Base-by-base conservation (phyloP, 2,329 filamentous ascomycete species). In the Penicillium occitanis region DNA sequence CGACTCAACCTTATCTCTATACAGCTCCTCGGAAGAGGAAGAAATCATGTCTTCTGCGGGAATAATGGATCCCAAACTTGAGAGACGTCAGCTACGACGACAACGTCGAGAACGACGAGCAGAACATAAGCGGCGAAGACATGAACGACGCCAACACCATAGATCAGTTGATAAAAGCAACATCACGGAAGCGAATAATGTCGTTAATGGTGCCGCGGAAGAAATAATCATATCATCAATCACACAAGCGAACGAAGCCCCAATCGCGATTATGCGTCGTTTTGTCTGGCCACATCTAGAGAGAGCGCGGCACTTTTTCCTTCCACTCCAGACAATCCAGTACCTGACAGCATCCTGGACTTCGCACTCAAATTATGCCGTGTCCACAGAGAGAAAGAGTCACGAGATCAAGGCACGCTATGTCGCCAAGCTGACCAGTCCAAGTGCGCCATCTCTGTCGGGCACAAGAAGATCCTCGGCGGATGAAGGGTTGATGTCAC, bases 1-100 rank as follows among this genome's bases (percentile, higher is more conserved):
- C 17, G n/a, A 14, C 4, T 44, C 53, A 3, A n/a, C 61, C 6
- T 25, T 59, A 5, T 60, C 57, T 37, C 25, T 63, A 14, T 63
- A 63, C 7, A 63, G 46, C 46, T 63, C 60, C 3, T 60, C 65
- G 10, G 53, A 63, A 6, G 67, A 69, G 19, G 72, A 73, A 50
- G 75, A 74, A 28, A 74, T 76, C 42, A 72, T 72, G 48, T 70
- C 70, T 3, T 77, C 76, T 53, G 76, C 76, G 3, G 76, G 76
- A 0, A 77, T 79, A 22, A 63, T 74, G 19, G 73, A 72, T 5
- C 67, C 71, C 5, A 71, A 69, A 35, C 3, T 19, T 17, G 55
- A 63, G 33, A 42, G 19, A 14, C 53, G 46, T 1, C 40, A 51
- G 35, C 19, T 60, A 6, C 33, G 25, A 33, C 50, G 42, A 11